Percentiles rank a stretch among this genome's conserved stretches.
Evolutionary conservation across 805 yeast genomes (phyloP).

Genomic region (Cyberlindnera meyerae): DNA sequence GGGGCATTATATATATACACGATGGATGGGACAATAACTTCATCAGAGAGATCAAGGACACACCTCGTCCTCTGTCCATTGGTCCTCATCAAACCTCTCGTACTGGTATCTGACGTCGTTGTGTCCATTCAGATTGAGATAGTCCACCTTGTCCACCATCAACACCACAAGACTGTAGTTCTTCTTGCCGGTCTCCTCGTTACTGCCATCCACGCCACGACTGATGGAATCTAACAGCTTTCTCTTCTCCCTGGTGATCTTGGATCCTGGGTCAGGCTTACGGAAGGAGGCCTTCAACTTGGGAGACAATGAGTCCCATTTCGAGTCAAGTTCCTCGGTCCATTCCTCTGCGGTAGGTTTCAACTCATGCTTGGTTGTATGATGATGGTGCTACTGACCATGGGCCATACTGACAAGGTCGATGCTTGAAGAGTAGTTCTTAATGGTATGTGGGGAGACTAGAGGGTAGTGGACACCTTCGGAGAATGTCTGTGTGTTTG

Average conservation of each 20-base stretch:
- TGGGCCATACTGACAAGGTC: conserved; percentile 20
- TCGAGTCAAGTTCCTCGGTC: conserved; percentile 55
- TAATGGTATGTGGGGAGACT: conserved; percentile 26
- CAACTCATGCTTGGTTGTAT: neutral
- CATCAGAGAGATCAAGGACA: conserved; percentile 49
- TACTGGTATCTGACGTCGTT: conserved; percentile 44
- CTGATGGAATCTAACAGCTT: conserved; percentile 63
- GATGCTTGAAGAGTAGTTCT: conserved; percentile 19
- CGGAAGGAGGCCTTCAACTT: conserved; percentile 60
- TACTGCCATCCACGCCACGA: conserved; percentile 80
- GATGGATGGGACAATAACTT: no score
- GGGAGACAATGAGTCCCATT: conserved; percentile 60
- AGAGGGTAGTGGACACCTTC: conserved; percentile 25
- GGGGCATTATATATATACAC: no score
- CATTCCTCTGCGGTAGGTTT: conserved; percentile 48
- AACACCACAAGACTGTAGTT: conserved; percentile 67
- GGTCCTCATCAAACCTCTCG: conserved; percentile 48
- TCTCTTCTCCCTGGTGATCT: conserved; percentile 48
- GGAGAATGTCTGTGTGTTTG: conserved; percentile 13
- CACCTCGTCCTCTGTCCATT: conserved; percentile 74
- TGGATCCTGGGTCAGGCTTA: conserved; percentile 68
- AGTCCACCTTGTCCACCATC: conserved; percentile 68
- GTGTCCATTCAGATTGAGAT: conserved; percentile 52
- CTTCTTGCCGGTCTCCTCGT: conserved; percentile 51
- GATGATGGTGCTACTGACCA: conserved; percentile 40